phyloP scores from a whole-genome alignment of 352 stramenopile species.

The Phytophthora cajani region DNA sequence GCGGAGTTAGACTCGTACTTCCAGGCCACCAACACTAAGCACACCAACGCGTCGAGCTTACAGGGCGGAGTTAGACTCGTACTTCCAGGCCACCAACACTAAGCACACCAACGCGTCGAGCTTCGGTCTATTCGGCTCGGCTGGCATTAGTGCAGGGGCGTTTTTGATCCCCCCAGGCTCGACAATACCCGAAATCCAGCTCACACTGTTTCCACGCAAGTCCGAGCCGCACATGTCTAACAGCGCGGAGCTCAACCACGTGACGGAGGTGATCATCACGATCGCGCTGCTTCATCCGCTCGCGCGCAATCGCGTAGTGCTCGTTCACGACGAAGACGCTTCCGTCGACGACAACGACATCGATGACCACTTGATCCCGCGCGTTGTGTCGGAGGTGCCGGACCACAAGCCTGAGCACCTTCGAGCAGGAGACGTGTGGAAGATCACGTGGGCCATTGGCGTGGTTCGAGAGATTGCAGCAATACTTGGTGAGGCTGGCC shows the following conservation, averaged over 20 bases:
- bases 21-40: constrained; percentile 31
- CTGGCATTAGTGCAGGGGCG: constrained; percentile 74
- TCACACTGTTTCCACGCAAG: constrained; percentile 89
- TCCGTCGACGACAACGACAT: constrained; percentile 43
- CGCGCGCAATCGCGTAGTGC: constrained; percentile 56
- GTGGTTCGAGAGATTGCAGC: constrained; percentile 66
- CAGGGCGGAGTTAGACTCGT: constrained; percentile 53
- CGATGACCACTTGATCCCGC: constrained; percentile 48
- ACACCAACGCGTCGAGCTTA: constrained; percentile 47
- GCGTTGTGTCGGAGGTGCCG: constrained; percentile 58
- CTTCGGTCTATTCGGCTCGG: constrained; percentile 65
- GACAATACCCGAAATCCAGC: constrained; percentile 82
- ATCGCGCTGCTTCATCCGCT: constrained; percentile 75
- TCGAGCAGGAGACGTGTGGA: constrained; percentile 60
- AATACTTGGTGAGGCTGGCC: constrained; percentile 44
- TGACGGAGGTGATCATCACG: constrained; percentile 76
- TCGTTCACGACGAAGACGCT: constrained; percentile 44
- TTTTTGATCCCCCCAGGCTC: constrained; percentile 79
- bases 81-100: constrained; percentile 48
- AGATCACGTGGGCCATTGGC: constrained; percentile 63
- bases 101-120: constrained; percentile 42
- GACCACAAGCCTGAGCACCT: constrained; percentile 57
- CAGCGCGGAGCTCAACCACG: constrained; percentile 50
- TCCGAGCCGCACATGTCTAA: constrained; percentile 81
- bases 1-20: constrained; percentile 60